phyloP scores from a whole-genome alignment of 352 stramenopile species.

The Plasmopara muralis region DNA sequence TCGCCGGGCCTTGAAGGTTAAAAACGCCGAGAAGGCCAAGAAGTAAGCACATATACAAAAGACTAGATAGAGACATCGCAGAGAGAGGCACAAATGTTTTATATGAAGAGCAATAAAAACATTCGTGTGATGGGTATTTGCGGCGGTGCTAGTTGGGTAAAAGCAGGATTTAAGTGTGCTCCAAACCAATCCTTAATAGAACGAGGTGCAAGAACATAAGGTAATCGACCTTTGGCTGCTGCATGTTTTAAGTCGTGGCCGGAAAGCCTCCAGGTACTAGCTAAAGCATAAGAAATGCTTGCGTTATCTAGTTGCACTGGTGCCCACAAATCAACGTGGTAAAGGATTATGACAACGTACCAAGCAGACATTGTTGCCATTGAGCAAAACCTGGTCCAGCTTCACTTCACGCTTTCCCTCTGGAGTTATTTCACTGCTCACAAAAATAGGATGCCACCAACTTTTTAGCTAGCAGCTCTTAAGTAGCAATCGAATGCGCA shows the following conservation, averaged over 20 bases:
- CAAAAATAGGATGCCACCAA: not conserved
- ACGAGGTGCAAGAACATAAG: not conserved
- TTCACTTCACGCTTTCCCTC: slow-evolving; percentile 84
- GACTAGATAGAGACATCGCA: no score
- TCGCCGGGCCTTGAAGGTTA: slow-evolving; percentile 59
- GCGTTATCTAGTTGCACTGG: slow-evolving; percentile 8
- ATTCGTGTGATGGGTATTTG: no score
- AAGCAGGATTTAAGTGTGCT: not conserved
- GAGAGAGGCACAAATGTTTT: no score
- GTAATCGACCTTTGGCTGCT: not conserved
- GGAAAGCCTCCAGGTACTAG: slow-evolving; percentile 77
- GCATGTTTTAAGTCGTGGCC: slow-evolving; percentile 20
- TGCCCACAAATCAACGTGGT: not conserved
- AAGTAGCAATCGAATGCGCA: slow-evolving; percentile 3
- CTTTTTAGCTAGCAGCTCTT: not conserved
- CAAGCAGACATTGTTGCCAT: slow-evolving; percentile 97
- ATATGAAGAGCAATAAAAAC: no score
- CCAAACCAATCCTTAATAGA: not conserved
- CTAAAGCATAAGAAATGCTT: slow-evolving; percentile 21
- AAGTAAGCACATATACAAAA: slow-evolving; percentile 43
- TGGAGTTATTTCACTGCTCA: slow-evolving; percentile 71
- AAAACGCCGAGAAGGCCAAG: slow-evolving; percentile 80
- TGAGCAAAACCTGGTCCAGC: slow-evolving; percentile 95
- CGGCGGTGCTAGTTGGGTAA: no score
- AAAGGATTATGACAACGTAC: slow-evolving; percentile 20